Percentiles rank a stretch among this genome's conserved stretches.
Conservation (phyloP, 768 basidiomycete genomes). For the Psilocybe tampanensis region DNA sequence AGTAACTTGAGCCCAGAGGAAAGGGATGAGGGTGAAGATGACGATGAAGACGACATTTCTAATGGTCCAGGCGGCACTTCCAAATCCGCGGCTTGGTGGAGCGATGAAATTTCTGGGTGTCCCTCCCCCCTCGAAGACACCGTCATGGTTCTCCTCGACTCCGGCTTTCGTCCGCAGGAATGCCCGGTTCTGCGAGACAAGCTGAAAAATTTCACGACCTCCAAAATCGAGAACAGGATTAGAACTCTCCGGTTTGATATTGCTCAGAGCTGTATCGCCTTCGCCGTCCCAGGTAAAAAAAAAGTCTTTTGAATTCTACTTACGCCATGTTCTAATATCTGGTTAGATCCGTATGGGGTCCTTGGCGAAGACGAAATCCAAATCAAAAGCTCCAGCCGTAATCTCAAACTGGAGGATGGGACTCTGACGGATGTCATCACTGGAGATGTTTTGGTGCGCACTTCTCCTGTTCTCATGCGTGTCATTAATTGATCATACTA, state of each 20-base stretch:
- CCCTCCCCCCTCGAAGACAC: constrained; percentile 70
- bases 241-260: constrained; percentile 49
- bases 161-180: constrained; percentile 56
- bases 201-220: constrained; percentile 47
- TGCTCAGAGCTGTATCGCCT: constrained; percentile 57
- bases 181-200: constrained; percentile 56
- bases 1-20: constrained; percentile 46
- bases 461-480: too few species aligned
- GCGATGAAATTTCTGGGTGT: constrained; percentile 59
- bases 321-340: not conserved
- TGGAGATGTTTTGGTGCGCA: constrained; percentile 52
- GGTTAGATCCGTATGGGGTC: constrained; percentile 52
- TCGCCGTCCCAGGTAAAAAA: constrained; percentile 57
- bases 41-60: constrained; percentile 36
- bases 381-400: constrained; percentile 49
- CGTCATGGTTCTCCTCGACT: constrained; percentile 52
- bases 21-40: constrained; percentile 36
- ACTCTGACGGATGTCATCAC: constrained; percentile 48
- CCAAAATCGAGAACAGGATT: constrained; percentile 40
- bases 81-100: constrained; percentile 68
- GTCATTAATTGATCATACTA: not conserved
- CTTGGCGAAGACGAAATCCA: constrained; percentile 58
- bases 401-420: constrained; percentile 44
- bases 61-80: constrained; percentile 24
- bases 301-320: not conserved